Percentiles rank a stretch among this genome's conserved stretches.
Conservation (phyloP, 2,329 filamentous ascomycete species). For the Elsinoe necatrix region DNA sequence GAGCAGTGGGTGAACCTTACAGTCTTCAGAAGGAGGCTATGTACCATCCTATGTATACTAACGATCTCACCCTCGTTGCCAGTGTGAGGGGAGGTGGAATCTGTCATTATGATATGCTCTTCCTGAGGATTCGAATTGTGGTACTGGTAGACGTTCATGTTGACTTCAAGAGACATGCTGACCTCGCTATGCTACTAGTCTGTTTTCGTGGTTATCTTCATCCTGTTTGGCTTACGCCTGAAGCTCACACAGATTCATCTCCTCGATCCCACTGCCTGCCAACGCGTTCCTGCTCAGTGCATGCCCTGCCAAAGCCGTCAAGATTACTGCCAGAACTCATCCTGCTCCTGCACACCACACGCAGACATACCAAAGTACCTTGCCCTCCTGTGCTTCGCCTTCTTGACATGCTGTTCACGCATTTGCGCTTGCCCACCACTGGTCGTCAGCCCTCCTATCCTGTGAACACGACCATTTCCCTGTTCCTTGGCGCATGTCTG, state of each 20-base stretch:
- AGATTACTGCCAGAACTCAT: neutral
- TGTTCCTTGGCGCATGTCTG: no score
- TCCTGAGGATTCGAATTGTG: neutral
- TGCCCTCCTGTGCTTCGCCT: neutral
- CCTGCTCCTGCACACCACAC: neutral
- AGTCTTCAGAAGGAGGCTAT: conserved; percentile 4
- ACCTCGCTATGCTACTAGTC: neutral
- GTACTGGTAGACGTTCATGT: neutral
- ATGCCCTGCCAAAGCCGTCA: neutral
- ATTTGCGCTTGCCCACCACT: no score
- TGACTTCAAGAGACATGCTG: no score
- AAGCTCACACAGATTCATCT: neutral
- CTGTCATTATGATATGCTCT: neutral
- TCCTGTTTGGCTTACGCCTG: neutral
- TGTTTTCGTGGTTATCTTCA: neutral
- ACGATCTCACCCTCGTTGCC: neutral
- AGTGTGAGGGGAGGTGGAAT: neutral
- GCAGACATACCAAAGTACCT: neutral
- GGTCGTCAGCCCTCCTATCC: no score
- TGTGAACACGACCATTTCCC: no score
- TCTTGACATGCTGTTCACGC: neutral
- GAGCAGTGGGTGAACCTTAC: neutral
- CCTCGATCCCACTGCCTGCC: no score
- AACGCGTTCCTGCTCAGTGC: no score
- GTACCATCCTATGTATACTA: conserved; percentile 14